Evolutionary conservation across 1,139 yeast genomes (phyloP), one percentile per base, ranked within the genome.

Genomic region (Sugiyamaella castrensis): DNA sequence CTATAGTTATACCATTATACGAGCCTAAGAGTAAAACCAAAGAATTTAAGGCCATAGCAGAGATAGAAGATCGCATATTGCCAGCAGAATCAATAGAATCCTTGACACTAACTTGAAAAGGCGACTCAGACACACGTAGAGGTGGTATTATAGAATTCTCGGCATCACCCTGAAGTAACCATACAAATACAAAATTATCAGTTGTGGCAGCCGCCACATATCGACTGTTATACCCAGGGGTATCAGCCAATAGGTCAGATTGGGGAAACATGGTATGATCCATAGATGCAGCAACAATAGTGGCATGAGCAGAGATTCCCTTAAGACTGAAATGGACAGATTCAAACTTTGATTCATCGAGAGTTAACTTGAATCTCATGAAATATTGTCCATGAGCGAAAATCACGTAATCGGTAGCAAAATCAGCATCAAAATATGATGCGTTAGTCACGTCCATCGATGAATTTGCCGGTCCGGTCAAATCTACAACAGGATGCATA

Each of bases 141-240:
- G 72, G 59, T 54, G 56, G 53, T 57, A 70, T 46, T 45, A 53
- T 39, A 50, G 52, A 49, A 52, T 57, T 45, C 44, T 54, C 47
- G 2, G 64, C 58, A 0, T 65, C 57, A n/a, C 64, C 66, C 47
- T 81, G 65, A 6, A 74, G 60, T 53, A 77, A 71, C 50, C 76
- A 62, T 1, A 74, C 62, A 27, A 68, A 57, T 4, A 76, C 69
- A 15, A 61, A 55, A 12, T 73, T 74, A 9, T 63, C 57, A 19
- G 59, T 62, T 0, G 76, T 65, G 19, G 73, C 68, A 1, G 79
- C 61, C 0, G 79, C 82, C 28, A 74, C 57, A 44, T 74, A 68
- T 40, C 81, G 72, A 6, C 83, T 81, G 60, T 81, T 83, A 5
- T 70, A 69, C 1, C 88, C 87, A 1, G 81, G 81, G 2, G 75